These are phyloP conservation scores for Taphrina populina DNA, from an alignment of 1,139 yeast species.

Conservation along the genomic window DNA sequence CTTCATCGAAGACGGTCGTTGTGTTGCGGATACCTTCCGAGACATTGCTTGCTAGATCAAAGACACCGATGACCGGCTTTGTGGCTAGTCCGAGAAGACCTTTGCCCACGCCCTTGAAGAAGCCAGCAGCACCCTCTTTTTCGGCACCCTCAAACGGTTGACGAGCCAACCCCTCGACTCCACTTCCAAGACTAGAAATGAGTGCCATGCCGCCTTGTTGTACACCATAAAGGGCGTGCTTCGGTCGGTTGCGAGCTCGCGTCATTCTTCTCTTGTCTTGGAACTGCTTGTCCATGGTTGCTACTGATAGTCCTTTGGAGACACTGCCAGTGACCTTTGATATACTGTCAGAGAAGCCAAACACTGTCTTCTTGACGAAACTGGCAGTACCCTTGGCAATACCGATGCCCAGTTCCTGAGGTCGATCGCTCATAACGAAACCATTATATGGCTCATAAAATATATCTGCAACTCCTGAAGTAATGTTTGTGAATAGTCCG, in stretches of 20 bases:
- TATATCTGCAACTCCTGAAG: slow-evolving; percentile 93
- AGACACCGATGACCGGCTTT: slow-evolving; percentile 90
- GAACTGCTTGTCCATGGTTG: slow-evolving; percentile 79
- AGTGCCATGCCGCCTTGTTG: slow-evolving; percentile 86
- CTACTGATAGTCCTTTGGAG: slow-evolving; percentile 90
- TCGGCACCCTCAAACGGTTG: slow-evolving; percentile 90
- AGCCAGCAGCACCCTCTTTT: slow-evolving; percentile 83
- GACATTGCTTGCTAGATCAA: slow-evolving; percentile 88
- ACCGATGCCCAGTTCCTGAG: slow-evolving; percentile 93
- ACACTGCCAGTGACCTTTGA: slow-evolving; percentile 90
- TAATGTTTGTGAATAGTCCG: slow-evolving; percentile 85
- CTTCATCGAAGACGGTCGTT: slow-evolving; percentile 84
- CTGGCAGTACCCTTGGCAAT: slow-evolving; percentile 94
- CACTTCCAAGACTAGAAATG: slow-evolving; percentile 81
- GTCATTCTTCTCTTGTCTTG: slow-evolving; percentile 74
- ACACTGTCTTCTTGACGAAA: slow-evolving; percentile 89
- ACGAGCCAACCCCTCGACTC: slow-evolving; percentile 82
- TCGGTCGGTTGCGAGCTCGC: slow-evolving; percentile 74
- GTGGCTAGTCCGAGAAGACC: slow-evolving; percentile 96
- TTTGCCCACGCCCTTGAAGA: slow-evolving; percentile 87
- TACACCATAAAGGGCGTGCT: slow-evolving; percentile 84
- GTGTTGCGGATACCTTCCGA: slow-evolving; percentile 93
- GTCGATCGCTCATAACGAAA: slow-evolving; percentile 86
- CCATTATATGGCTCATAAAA: slow-evolving; percentile 98
- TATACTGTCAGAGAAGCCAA: slow-evolving; percentile 90